A percentile compares a stretch with the other conserved stretches of the same genome.
Evolutionary conservation across 306 rosid species (phyloP).

Genomic region (Coriaria nepalensis): DNA sequence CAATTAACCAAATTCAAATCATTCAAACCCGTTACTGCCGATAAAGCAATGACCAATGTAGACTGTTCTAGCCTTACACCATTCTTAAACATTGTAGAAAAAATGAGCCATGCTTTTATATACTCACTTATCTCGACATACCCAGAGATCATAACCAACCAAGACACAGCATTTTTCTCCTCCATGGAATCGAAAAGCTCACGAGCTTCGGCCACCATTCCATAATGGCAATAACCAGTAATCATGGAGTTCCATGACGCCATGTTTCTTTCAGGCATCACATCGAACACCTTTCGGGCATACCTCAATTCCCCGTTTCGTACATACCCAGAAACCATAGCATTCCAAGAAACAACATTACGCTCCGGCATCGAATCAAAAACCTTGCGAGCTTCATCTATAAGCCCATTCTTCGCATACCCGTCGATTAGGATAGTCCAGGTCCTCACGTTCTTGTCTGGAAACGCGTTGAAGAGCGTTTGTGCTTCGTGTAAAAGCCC

Average conservation of each 20-base stretch:
- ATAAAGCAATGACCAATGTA: conserved; percentile 18
- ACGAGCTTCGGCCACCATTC: conserved; percentile 16
- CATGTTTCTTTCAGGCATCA: conserved; percentile 19
- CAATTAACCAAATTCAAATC: conserved; percentile 13
- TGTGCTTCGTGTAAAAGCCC: conserved; percentile 14
- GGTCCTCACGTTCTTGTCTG: conserved; percentile 18
- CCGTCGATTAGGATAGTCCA: conserved; percentile 26
- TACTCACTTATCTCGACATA: conserved; percentile 10
- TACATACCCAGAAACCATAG: conserved; percentile 13
- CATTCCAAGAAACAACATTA: conserved; percentile 21
- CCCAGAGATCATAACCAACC: conserved; percentile 26
- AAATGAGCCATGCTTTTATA: conserved; percentile 12
- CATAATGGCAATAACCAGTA: conserved; percentile 14
- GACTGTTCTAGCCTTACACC: conserved; percentile 17
- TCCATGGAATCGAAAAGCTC: conserved; percentile 18
- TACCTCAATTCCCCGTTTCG: conserved; percentile 14
- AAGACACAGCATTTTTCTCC: conserved; percentile 14
- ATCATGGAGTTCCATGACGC: conserved; percentile 20
- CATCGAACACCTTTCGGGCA: conserved; percentile 18
- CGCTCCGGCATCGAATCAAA: conserved; percentile 21
- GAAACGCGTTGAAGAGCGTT: conserved; percentile 14
- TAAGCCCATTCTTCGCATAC: conserved; percentile 17
- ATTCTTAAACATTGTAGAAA: conserved; percentile 13
- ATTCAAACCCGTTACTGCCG: conserved; percentile 13
- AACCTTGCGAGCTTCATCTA: conserved; percentile 11